Evolutionary conservation across 768 basidiomycete genomes (phyloP).

Genomic region (Chlorophyllum brunneum): DNA sequence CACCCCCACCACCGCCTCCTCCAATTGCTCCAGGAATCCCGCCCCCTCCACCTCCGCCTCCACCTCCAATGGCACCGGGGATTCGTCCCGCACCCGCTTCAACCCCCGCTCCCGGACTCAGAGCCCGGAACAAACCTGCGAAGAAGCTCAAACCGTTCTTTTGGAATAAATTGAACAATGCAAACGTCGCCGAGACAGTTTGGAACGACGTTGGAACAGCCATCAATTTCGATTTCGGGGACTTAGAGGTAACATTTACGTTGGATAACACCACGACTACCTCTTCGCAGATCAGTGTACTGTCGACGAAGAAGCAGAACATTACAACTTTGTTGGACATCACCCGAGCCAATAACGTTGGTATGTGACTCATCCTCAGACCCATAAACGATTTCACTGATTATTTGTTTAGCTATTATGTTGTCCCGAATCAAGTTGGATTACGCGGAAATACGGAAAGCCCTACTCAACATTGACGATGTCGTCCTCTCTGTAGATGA

Average conservation of each 20-base stretch:
- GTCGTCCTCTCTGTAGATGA: conserved; percentile 65
- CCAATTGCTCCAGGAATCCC: conserved; percentile 32
- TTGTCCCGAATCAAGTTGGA: conserved; percentile 68
- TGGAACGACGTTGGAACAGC: conserved; percentile 59
- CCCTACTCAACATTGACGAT: conserved; percentile 73
- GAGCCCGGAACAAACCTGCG: conserved; percentile 35
- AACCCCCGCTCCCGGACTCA: conserved; percentile 38
- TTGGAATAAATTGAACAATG: conserved; percentile 74
- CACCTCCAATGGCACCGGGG: conserved; percentile 28
- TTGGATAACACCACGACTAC: conserved; percentile 44
- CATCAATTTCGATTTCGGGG: conserved; percentile 54
- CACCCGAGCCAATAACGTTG: conserved; percentile 80
- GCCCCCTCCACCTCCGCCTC: conserved; percentile 19
- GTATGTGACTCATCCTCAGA: conserved; percentile 32
- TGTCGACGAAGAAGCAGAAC: conserved; percentile 46
- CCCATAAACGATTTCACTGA: background rate
- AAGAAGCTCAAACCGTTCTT: conserved; percentile 82
- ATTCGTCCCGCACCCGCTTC: conserved; percentile 20
- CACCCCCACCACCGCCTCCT: conserved; percentile 29
- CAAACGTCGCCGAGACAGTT: conserved; percentile 45
- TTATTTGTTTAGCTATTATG: conserved; percentile 64
- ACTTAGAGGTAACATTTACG: conserved; percentile 72
- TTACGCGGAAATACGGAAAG: conserved; percentile 61
- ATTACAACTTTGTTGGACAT: conserved; percentile 75
- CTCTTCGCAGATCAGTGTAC: conserved; percentile 33